phyloP scores from a whole-genome alignment of 306 rosid genomes.

The Pterocarpus macrocarpus region DNA sequence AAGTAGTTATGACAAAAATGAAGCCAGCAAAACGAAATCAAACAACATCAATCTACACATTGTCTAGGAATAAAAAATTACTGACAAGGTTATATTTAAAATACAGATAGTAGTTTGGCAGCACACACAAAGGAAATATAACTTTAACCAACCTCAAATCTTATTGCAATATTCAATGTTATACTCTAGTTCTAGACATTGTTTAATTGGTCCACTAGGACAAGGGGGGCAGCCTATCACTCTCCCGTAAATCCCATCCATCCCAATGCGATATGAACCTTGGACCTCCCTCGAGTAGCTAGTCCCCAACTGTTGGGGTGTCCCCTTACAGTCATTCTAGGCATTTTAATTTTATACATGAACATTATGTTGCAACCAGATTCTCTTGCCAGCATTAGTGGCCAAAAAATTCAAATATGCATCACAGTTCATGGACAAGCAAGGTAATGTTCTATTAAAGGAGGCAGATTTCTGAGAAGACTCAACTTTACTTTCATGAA shows the following conservation, averaged over 20 bases:
- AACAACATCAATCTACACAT: constrained; percentile 19
- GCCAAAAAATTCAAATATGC: neutral
- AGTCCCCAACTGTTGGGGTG: neutral
- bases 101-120: neutral
- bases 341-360: neutral
- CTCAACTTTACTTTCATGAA: constrained; percentile 41
- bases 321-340: neutral
- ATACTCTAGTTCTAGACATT: neutral
- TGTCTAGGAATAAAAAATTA: constrained; percentile 13
- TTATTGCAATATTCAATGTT: constrained; percentile 25
- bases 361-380: neutral
- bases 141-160: neutral
- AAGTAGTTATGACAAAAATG: constrained; percentile 16
- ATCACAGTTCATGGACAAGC: neutral
- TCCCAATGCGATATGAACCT: constrained; percentile 11
- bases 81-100: neutral
- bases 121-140: neutral
- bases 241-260: constrained; percentile 3
- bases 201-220: neutral
- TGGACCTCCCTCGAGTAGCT: neutral
- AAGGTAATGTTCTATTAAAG: neutral
- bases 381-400: neutral
- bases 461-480: constrained; percentile 3
- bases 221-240: neutral
- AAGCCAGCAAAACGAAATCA: constrained; percentile 6